These are phyloP conservation scores for Microbotryum scabiosae DNA, from an alignment of 1,284 basidiomycete species.

Conservation along the genomic window DNA sequence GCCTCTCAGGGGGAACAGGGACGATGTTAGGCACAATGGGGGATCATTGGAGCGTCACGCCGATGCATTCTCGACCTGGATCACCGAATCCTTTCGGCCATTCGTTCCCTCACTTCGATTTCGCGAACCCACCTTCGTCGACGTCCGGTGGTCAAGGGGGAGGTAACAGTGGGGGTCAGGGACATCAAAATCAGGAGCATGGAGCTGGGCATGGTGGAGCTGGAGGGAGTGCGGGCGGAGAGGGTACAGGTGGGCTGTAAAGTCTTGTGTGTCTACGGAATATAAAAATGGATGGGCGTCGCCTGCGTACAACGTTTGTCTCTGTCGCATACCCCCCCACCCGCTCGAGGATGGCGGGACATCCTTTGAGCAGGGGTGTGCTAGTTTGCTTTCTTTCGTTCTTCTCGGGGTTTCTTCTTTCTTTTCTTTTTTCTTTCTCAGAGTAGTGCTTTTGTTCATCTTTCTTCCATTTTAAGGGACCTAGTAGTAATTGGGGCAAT, in stretches of 20 bases:
- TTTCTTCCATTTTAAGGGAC: too few relatives aligned
- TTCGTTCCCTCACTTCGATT: too few relatives aligned
- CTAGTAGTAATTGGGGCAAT: too few relatives aligned
- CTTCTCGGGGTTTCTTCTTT: not conserved
- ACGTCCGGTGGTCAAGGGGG: too few relatives aligned
- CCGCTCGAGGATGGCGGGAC: too few relatives aligned
- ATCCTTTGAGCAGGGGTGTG: not conserved
- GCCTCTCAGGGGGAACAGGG: not conserved
- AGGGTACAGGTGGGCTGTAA: not conserved
- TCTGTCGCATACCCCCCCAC: not conserved
- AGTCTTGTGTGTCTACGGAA: not conserved
- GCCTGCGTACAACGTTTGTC: not conserved
- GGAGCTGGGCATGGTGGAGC: not conserved
- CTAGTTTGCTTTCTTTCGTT: slow-evolving; percentile 4
- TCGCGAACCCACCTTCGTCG: too few relatives aligned
- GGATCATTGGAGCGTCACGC: not conserved
- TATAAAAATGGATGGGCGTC: not conserved
- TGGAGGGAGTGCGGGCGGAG: not conserved
- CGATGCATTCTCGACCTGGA: too few relatives aligned
- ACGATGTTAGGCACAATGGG: not conserved
- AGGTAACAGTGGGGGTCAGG: too few relatives aligned
- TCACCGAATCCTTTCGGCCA: too few relatives aligned
- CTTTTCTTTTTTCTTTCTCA: not conserved
- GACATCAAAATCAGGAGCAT: too few relatives aligned
- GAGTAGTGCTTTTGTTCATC: not conserved